Conservation (phyloP, 2,329 filamentous ascomycete genomes). For the Dactylonectria estremocensis region DNA sequence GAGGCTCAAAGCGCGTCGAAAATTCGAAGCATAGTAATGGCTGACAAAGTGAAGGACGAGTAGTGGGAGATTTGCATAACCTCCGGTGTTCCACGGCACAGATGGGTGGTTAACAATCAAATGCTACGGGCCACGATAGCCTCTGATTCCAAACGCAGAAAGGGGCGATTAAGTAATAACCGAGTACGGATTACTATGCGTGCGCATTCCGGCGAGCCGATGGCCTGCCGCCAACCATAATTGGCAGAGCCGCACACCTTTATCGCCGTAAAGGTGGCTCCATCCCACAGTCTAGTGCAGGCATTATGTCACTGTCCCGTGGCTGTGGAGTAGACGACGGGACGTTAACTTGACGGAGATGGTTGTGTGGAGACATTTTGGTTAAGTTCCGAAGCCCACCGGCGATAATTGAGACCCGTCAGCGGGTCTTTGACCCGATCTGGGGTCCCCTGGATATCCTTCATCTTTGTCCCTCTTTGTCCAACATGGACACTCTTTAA, state of each 20-base stretch:
- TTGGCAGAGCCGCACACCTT: too few relatives aligned
- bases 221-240: too few relatives aligned
- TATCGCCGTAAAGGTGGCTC: slow-evolving; percentile 1
- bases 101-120: too few relatives aligned
- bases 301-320: not conserved
- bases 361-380: not conserved
- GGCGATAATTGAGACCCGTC: slow-evolving; percentile 16
- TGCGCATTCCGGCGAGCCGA: too few relatives aligned
- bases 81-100: too few relatives aligned
- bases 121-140: too few relatives aligned
- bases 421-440: slow-evolving; percentile 33
- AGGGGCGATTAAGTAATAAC: too few relatives aligned
- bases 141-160: too few relatives aligned
- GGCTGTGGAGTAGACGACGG: not conserved
- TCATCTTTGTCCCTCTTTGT: not conserved
- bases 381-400: slow-evolving; percentile 34
- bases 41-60: too few relatives aligned
- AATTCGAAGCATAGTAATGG: too few relatives aligned
- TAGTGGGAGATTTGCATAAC: too few relatives aligned
- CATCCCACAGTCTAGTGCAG: slow-evolving; percentile 17
- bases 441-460: not conserved
- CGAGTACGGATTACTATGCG: too few relatives aligned
- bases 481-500: not conserved
- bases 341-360: not conserved
- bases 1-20: not conserved